Base-by-base conservation (phyloP, 805 yeast genomes). In the Nakazawaea pomicola region DNA sequence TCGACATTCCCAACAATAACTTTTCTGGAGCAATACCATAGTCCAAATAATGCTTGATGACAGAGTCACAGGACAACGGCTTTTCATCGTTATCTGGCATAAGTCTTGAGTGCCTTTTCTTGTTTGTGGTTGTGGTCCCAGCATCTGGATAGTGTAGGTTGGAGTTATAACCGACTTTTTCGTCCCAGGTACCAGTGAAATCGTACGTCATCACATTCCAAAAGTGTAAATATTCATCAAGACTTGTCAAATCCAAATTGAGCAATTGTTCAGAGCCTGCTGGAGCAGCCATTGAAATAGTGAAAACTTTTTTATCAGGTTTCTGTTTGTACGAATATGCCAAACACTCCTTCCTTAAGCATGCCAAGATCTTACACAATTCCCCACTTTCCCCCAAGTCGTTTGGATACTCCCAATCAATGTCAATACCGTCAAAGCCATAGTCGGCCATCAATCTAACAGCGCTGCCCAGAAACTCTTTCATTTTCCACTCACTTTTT, bases 191-290 rank as follows among this genome's bases (percentile, higher is more conserved):
- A 0, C 95, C 96, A 2, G 78, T 61, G 51, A 78, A 84, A 56
- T 87, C 95, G 57, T 88, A 87, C 25, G 88, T 73, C 95, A 87
- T 88, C 46, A 87, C 58, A 53, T 88, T 87, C 84, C 87, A 85
- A 49, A 74, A 77, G 21, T 76, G 63, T 18, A 87, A 50, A 48
- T 67, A 69, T 23, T 54, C 54, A 51, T 81, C 80, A 75, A 86
- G 73, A 16, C 68, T 72, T 3, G 48, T 38, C 2, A 85, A 49
- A 6, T 67, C 56, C 35, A 80, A 57, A 3, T 55, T 44, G 2
- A 48, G 39, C 18, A 76, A 51, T 45, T 72, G 68, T 11, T 71
- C 75, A 1, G 55, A 52, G 3, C 77, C 74, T 0, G 80, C 87
- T 1, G 95, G 90, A 3, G 82, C 72, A 0, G 95, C 95, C 6